These are phyloP conservation scores for Euphorbia celastroides DNA, from an alignment of 441 rosid genomes.

Conservation along the genomic window DNA sequence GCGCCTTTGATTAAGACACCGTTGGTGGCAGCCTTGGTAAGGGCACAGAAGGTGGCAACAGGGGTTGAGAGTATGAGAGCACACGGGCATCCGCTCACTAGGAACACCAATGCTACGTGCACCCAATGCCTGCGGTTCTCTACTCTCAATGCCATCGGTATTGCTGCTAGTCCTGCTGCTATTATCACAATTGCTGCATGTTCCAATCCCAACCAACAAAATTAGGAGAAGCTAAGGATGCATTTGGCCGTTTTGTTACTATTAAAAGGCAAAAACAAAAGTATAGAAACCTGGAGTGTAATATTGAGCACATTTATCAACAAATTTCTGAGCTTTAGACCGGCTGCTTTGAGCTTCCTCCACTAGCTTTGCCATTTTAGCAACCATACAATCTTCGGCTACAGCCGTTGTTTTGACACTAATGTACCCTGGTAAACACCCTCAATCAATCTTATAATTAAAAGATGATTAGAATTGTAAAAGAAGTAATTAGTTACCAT, in stretches of 20 bases:
- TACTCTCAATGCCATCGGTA: constrained; percentile 46
- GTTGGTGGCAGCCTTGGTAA: constrained; percentile 70
- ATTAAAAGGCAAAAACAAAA: no score
- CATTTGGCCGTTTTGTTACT: no score
- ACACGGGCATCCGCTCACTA: constrained; percentile 94
- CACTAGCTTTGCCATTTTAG: constrained; percentile 86
- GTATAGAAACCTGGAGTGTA: constrained; percentile 98
- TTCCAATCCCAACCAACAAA: neutral
- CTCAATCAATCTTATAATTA: neutral
- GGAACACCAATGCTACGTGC: constrained; percentile 68
- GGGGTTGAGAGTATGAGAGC: constrained; percentile 89
- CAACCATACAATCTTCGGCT: constrained; percentile 81
- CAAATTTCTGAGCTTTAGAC: constrained; percentile 59
- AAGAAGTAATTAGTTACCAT: constrained; percentile 36
- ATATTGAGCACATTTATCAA: constrained; percentile 64
- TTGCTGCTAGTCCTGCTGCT: constrained; percentile 41
- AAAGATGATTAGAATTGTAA: neutral
- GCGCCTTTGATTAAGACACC: constrained; percentile 88
- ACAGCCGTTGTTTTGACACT: constrained; percentile 65
- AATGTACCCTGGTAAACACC: constrained; percentile 49
- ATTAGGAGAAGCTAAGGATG: neutral
- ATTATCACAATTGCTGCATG: constrained; percentile 52
- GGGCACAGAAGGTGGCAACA: constrained; percentile 86
- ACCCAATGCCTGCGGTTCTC: constrained; percentile 49
- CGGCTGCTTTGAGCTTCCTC: constrained; percentile 92